Conservation (phyloP, 176 grass and related monocot genomes). For the Zea luxurians region DNA sequence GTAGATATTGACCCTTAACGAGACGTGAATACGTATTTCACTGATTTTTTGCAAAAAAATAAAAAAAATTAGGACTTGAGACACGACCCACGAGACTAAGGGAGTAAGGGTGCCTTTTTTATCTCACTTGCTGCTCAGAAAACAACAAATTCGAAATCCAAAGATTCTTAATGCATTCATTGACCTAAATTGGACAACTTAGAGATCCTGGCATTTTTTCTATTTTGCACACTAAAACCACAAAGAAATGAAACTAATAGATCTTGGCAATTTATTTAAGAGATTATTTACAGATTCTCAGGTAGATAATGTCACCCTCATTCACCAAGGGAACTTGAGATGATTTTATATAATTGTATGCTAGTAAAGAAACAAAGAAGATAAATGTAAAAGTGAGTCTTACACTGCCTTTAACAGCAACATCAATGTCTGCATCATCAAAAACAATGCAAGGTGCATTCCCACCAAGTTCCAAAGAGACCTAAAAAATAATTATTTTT, state of each 20-base stretch:
- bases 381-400: constrained; percentile 24
- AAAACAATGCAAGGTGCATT: constrained; percentile 99
- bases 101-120: constrained; percentile 1
- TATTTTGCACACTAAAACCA: neutral
- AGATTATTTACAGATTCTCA: neutral
- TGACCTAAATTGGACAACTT: constrained; percentile 2
- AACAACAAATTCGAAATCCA: neutral
- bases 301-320: neutral
- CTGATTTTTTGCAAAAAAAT: neutral
- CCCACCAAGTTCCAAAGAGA: constrained; percentile 97
- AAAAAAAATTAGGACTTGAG: neutral
- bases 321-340: neutral
- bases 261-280: too few relatives aligned
- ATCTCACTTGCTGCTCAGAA: neutral
- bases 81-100: neutral
- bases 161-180: neutral
- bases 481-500: constrained; percentile 47
- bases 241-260: neutral
- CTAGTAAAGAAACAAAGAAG: neutral
- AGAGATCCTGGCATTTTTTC: constrained; percentile 14
- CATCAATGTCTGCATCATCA: constrained; percentile 96
- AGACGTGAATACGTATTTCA: neutral
- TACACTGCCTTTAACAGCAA: constrained; percentile 92
- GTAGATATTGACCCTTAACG: neutral
- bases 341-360: constrained; percentile 21